Evolutionary conservation across 805 yeast genomes (phyloP).

Genomic region (Nakazawaea wickerhamii): DNA sequence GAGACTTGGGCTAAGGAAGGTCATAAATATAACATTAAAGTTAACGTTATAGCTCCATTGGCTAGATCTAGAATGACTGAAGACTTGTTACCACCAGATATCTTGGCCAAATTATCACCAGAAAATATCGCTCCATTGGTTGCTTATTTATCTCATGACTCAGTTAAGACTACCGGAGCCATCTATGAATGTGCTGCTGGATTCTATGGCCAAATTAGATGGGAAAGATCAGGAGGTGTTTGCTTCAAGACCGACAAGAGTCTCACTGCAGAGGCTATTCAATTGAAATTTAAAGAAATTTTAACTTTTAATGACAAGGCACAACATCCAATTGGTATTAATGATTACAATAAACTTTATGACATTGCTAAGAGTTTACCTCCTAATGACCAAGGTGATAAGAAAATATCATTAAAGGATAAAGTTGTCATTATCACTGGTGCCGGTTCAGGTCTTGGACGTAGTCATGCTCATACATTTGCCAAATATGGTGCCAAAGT

Average conservation of each 20-base stretch:
- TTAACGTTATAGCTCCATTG: constrained; percentile 87
- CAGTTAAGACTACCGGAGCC: constrained; percentile 59
- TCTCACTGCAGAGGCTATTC: constrained; percentile 82
- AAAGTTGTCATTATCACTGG: constrained; percentile 93
- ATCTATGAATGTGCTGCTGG: constrained; percentile 95
- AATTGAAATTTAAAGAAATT: constrained; percentile 59
- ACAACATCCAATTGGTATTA: constrained; percentile 66
- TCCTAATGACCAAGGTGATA: constrained; percentile 44
- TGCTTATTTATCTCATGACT: constrained; percentile 68
- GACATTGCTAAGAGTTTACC: constrained; percentile 47
- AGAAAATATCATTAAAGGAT: constrained; percentile 55
- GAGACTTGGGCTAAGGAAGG: constrained; percentile 97
- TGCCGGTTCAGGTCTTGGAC: constrained; percentile 92
- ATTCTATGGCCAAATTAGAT: constrained; percentile 81
- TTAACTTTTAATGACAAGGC: constrained; percentile 52
- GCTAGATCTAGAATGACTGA: constrained; percentile 98
- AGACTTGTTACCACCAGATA: constrained; percentile 76
- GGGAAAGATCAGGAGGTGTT: constrained; percentile 91
- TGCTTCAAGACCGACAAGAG: constrained; percentile 71
- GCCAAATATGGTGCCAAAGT: constrained; percentile 94
- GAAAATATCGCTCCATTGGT: constrained; percentile 92
- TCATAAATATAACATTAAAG: constrained; percentile 70
- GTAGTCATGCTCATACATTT: constrained; percentile 77
- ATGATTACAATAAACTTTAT: constrained; percentile 63
- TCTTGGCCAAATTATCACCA: constrained; percentile 75